phyloP scores from a whole-genome alignment of 2,329 filamentous ascomycete species.

The Nothomitra cinnamomea region DNA sequence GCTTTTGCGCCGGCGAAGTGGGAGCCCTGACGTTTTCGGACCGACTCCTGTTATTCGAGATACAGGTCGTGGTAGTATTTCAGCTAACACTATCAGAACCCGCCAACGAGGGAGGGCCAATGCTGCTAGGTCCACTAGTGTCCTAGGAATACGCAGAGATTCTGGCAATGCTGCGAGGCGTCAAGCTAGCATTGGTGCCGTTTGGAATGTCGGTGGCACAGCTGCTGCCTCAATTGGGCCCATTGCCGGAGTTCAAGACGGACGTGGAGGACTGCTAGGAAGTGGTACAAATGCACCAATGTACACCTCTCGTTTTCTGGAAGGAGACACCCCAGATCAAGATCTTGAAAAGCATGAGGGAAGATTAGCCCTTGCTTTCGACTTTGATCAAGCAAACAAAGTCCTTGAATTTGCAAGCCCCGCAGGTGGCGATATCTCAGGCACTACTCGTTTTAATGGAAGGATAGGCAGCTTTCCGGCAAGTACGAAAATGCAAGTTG shows the following conservation, averaged over 20 bases:
- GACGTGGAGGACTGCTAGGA: constrained; percentile 44
- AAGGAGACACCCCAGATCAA: constrained; percentile 33
- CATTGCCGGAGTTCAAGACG: constrained; percentile 35
- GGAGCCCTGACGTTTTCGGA: constrained; percentile 35
- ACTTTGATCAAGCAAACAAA: constrained; percentile 53
- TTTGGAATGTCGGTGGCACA: constrained; percentile 65
- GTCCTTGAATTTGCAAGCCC: constrained; percentile 39
- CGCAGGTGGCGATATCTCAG: constrained; percentile 13
- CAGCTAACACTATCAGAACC: constrained; percentile 8
- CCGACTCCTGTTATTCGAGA: constrained; percentile 19
- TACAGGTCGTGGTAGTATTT: constrained; percentile 5
- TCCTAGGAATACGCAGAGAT: constrained; percentile 25
- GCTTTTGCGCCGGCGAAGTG: constrained; percentile 25
- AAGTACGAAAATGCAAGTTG: background rate
- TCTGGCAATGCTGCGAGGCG: constrained; percentile 29
- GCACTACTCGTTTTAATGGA: constrained; percentile 6
- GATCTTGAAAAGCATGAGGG: constrained; percentile 53
- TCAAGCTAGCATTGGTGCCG: constrained; percentile 46
- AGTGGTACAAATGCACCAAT: constrained; percentile 56
- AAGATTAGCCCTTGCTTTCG: constrained; percentile 62
- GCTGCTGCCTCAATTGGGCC: constrained; percentile 34
- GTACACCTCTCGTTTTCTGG: constrained; percentile 39
- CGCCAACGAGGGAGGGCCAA: constrained; percentile 20
- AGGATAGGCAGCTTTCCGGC: constrained; percentile 6
- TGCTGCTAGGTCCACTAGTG: background rate